Evolutionary conservation across 2,329 filamentous ascomycete genomes (phyloP).

Genomic region (Massarina eburnea): DNA sequence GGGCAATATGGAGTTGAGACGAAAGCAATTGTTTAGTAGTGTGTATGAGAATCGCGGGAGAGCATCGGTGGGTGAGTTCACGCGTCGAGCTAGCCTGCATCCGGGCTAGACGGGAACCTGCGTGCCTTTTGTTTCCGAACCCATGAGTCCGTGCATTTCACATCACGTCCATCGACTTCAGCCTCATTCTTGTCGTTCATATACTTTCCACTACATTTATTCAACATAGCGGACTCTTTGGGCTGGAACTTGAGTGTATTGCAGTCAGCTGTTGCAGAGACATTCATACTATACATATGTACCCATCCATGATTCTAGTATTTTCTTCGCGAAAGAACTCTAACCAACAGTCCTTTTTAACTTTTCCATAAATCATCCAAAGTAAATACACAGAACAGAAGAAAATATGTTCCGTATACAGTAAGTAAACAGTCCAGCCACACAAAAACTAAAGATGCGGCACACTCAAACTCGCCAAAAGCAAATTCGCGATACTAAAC

Average conservation of each 20-base stretch:
- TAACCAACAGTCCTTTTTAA: no score
- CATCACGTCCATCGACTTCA: background rate
- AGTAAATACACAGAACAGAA: background rate
- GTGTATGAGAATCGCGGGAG: slow-evolving; percentile 19
- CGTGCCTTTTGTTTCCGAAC: background rate
- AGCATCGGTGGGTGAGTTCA: slow-evolving; percentile 7
- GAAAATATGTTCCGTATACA: background rate
- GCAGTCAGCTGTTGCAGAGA: no score
- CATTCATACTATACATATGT: no score
- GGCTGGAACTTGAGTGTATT: no score
- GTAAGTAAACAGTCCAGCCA: no score
- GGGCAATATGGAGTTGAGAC: slow-evolving; percentile 14
- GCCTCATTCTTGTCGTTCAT: background rate
- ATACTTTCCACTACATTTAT: background rate
- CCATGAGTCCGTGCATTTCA: background rate
- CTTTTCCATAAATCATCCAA: no score
- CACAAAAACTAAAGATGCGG: slow-evolving; percentile 62
- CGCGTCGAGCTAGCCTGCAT: slow-evolving; percentile 1
- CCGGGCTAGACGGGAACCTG: slow-evolving; percentile 16
- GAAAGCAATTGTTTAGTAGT: slow-evolving; percentile 25
- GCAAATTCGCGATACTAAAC: slow-evolving; percentile 85
- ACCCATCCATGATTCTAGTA: no score
- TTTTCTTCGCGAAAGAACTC: no score
- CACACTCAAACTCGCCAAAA: slow-evolving; percentile 74
- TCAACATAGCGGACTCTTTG: no score